Percentiles rank a stretch among this genome's conserved stretches.
These are phyloP conservation scores for Malus domestica DNA, from an alignment of 306 rosid genomes.

Conservation along the genomic window DNA sequence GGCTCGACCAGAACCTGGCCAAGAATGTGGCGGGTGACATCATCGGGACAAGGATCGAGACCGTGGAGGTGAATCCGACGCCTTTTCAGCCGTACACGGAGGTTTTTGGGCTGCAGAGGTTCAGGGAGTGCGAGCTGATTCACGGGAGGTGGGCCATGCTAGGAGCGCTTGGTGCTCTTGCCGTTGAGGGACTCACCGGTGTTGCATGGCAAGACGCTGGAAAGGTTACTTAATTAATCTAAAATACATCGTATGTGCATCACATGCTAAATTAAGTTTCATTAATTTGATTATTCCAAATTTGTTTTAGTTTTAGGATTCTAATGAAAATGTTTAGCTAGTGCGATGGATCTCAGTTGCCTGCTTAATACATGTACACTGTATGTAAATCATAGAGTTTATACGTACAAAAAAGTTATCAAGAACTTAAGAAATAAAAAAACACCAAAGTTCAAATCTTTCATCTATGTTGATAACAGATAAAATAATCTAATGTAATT, in stretches of 20 bases:
- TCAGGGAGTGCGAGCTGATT: conserved; percentile 70
- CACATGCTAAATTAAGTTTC: not conserved
- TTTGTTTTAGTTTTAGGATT: no score
- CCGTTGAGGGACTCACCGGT: conserved; percentile 69
- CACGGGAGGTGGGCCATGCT: conserved; percentile 91
- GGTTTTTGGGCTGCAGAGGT: conserved; percentile 75
- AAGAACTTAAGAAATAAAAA: no score
- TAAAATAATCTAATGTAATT: no score
- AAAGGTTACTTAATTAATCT: conserved; percentile 34
- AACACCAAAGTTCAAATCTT: no score
- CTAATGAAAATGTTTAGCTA: no score
- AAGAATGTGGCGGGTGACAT: conserved; percentile 58
- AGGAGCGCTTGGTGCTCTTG: conserved; percentile 67
- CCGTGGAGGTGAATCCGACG: conserved; percentile 41
- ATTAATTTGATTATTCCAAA: no score
- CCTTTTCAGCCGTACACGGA: conserved; percentile 78
- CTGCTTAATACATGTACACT: no score
- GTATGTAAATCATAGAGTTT: no score
- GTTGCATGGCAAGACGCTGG: conserved; percentile 93
- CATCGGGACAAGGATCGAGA: conserved; percentile 53
- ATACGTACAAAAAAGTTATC: no score
- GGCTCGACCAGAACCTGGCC: conserved; percentile 74
- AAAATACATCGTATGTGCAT: not conserved
- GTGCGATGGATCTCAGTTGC: no score
- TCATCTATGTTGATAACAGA: no score